Evolutionary conservation across 306 rosid genomes (phyloP), one percentile per base, ranked within the genome.

Genomic region (Quercus mongolica): DNA sequence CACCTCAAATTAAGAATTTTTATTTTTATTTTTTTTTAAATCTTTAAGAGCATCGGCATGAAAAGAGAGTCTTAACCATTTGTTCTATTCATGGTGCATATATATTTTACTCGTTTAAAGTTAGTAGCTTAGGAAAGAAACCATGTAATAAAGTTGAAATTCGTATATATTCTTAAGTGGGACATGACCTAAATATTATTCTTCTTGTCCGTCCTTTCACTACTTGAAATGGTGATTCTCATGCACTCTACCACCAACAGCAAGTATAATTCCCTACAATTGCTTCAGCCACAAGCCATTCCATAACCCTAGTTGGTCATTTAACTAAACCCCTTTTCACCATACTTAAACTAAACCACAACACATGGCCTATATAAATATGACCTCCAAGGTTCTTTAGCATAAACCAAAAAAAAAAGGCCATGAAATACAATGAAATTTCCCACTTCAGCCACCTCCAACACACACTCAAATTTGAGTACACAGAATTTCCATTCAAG

Each of bases 401-500:
- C 12, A 41, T 41, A 41, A 8, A 41, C 46, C 11, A 8, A 41
- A 41, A 41, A 41, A 38, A 41, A 7, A 82, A 76, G 73, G 76
- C 44, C 79, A 93, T 90, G 96, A 95, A 83, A 83, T 91, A 91
- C 89, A 85, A 19, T 33, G 98, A 95, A 76, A 92, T 93, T 59
- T 84, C 93, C 26, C 98, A 95, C 84, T 91, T 88, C 83, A 86
- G 89, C 75, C 99, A 95, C 80, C 93, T 94, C 5, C 84, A 95
- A 52, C 99, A 95, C 94, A 89, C 83, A 63, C 94, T 95, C 46
- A 80, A 83, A 57, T 95, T 91, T 13, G 98, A 93, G 70, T 85
- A 89, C 88, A 57, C 86, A 2, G 97, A 93, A 62, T 84, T 81
- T 70, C 98, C 99, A 0, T 95, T 92, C 94, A 95, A 92, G 80